Conservation (phyloP, 2,329 filamentous ascomycete genomes). For the Arthrobotrys musiformis region DNA sequence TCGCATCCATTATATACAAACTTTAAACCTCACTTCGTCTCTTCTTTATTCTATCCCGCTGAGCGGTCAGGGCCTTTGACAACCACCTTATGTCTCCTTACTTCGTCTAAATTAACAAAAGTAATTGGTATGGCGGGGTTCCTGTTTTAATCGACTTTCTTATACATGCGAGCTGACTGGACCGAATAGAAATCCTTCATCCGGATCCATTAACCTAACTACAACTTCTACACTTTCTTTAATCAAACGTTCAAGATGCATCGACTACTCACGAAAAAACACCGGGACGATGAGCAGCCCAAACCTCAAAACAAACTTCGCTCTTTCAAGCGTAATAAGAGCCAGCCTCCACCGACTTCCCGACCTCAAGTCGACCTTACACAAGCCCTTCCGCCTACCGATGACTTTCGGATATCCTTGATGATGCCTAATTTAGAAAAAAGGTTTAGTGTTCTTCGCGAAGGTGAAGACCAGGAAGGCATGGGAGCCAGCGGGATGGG, state of each 20-base stretch:
- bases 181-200: slow-evolving; percentile 13
- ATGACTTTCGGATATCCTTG: slow-evolving; percentile 94
- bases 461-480: slow-evolving; percentile 56
- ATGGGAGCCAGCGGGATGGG: slow-evolving; percentile 46
- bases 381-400: slow-evolving; percentile 78
- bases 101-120: slow-evolving; percentile 38
- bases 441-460: slow-evolving; percentile 75
- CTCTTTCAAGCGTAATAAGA: slow-evolving; percentile 67
- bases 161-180: neutral
- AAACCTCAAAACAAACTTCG: slow-evolving; percentile 50
- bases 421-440: slow-evolving; percentile 95
- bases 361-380: slow-evolving; percentile 78
- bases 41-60: slow-evolving; percentile 31
- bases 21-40: neutral
- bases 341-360: slow-evolving; percentile 67
- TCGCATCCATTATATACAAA: slow-evolving; percentile 14
- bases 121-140: slow-evolving; percentile 28
- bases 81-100: slow-evolving; percentile 42
- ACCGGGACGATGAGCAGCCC: slow-evolving; percentile 48
- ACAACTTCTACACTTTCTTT: slow-evolving; percentile 2
- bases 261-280: slow-evolving; percentile 50
- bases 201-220: neutral
- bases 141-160: neutral
- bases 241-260: slow-evolving; percentile 27
- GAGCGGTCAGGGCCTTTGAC: slow-evolving; percentile 32